Conservation (phyloP, 2,329 filamentous ascomycete genomes). For the Kalaharituber pfeilii region DNA sequence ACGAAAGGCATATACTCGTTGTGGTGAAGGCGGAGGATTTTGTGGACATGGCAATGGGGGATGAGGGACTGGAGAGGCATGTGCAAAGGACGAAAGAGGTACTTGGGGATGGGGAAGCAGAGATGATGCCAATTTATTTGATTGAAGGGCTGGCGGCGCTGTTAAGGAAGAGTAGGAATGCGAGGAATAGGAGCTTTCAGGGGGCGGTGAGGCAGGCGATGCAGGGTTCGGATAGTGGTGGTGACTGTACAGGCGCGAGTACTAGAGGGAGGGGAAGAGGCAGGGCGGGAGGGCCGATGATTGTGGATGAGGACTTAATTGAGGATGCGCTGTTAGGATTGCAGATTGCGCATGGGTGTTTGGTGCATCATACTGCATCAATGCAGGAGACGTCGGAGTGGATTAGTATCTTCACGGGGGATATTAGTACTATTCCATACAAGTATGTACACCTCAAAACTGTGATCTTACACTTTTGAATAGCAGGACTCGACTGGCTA, state of each 20-base stretch:
- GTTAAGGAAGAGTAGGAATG: constrained; percentile 50
- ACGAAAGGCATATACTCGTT: constrained; percentile 46
- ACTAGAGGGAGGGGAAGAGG: constrained; percentile 7
- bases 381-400: constrained; percentile 51
- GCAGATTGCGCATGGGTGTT: constrained; percentile 47
- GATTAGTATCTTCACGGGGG: constrained; percentile 57
- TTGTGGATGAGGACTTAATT: constrained; percentile 47
- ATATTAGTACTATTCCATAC: constrained; percentile 61
- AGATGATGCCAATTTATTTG: constrained; percentile 50
- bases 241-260: not conserved
- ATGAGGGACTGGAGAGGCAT: constrained; percentile 40
- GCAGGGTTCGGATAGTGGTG: not conserved
- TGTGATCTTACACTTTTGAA: not conserved
- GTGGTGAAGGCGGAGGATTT: constrained; percentile 48
- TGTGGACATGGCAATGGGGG: constrained; percentile 39
- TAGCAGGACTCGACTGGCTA: not conserved
- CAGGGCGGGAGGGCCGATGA: not conserved
- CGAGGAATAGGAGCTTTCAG: constrained; percentile 49
- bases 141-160: constrained; percentile 51
- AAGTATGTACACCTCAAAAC: constrained; percentile 28
- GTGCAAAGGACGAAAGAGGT: constrained; percentile 37
- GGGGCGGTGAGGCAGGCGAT: constrained; percentile 35
- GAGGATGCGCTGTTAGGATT: constrained; percentile 55
- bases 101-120: constrained; percentile 27
- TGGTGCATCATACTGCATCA: constrained; percentile 51